Percentiles rank a stretch among this genome's conserved stretches.
Conservation (phyloP, 805 yeast genomes). For the Wickerhamomyces queroliae region DNA sequence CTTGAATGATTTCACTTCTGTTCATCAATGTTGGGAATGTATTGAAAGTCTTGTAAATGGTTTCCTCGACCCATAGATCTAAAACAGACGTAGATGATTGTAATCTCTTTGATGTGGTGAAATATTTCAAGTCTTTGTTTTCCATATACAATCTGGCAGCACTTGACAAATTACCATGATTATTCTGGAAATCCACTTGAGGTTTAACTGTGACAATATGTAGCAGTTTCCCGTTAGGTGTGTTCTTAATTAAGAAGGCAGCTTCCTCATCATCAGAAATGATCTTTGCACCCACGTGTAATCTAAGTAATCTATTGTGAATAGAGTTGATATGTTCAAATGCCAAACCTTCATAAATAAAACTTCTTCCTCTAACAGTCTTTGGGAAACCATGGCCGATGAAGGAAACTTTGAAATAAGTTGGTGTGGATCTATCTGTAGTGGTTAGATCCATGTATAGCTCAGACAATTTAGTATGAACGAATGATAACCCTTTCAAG, state of each 20-base stretch:
- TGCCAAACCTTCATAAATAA: conserved; percentile 80
- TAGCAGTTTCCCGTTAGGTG: conserved; percentile 67
- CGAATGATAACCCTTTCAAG: conserved; percentile 66
- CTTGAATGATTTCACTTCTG: conserved; percentile 60
- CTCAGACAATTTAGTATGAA: conserved; percentile 60
- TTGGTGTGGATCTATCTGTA: conserved; percentile 68
- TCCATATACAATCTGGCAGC: conserved; percentile 72
- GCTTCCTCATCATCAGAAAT: conserved; percentile 52
- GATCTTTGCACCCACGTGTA: conserved; percentile 79
- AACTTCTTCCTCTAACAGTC: conserved; percentile 67
- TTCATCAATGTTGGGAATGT: conserved; percentile 88
- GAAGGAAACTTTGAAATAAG: conserved; percentile 73
- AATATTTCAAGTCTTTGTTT: conserved; percentile 64
- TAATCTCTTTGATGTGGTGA: conserved; percentile 62
- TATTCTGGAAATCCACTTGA: conserved; percentile 42
- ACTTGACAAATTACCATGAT: conserved; percentile 30
- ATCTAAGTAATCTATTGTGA: conserved; percentile 64
- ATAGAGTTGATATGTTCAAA: conserved; percentile 84
- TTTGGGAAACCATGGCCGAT: conserved; percentile 83
- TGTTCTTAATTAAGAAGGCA: conserved; percentile 36
- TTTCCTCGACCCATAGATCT: conserved; percentile 87
- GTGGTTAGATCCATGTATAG: conserved; percentile 63
- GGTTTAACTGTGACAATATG: conserved; percentile 73
- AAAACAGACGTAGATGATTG: conserved; percentile 69
- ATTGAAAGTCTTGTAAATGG: conserved; percentile 65